Base-by-base conservation (phyloP, 352 stramenopile species). In the Lagenidium giganteum region DNA sequence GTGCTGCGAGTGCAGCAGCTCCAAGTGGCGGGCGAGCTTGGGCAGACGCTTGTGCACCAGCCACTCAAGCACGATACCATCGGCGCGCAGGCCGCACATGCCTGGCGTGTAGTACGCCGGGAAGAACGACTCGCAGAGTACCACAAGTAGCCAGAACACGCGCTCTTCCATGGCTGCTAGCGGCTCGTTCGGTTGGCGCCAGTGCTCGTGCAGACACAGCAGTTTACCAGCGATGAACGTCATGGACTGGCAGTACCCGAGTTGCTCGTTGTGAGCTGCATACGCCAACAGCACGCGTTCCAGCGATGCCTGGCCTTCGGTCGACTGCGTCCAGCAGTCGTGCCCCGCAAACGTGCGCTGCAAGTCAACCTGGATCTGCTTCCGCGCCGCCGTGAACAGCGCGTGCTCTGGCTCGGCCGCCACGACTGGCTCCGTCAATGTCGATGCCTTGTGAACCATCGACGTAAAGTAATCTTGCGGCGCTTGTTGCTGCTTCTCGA, bases 181-280 rank as follows among this genome's bases (percentile, higher is more conserved):
- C 26, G 4, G 23, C 20, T 14, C 13, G 22, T 27, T 3, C 35
- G 8, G 11, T 42, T 22, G 2, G 26, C 26, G 11, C 50, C 14
- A 24, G 43, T 26, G 14, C 51, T 26, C 36, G 5, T 61, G 82
- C 5, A 88, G 41, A 42, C 75, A 88, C 27, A 95, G 43, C 25
- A 94, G 32, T 13, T 85, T 63, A 0, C 70, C 85, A 7, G 80
- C 81, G 17, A 96, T 71, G 41, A 94, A 95, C 29, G 87, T 96
- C 82, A 96, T 95, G 16, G 74, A 87, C 56, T 96, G 85, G 36
- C 85, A 95, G 51, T 96, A 96, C 12, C 86, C 86, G 5, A 96
- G 60, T 17, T 42, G 43, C 18, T 69, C 48, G 42, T 95, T 92
- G 43, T 88, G 72, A 22, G 93, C 31, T 0, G 85, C 83, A 38